phyloP scores from a whole-genome alignment of 164 flowering plant species.

The Chimonanthus praecox region DNA sequence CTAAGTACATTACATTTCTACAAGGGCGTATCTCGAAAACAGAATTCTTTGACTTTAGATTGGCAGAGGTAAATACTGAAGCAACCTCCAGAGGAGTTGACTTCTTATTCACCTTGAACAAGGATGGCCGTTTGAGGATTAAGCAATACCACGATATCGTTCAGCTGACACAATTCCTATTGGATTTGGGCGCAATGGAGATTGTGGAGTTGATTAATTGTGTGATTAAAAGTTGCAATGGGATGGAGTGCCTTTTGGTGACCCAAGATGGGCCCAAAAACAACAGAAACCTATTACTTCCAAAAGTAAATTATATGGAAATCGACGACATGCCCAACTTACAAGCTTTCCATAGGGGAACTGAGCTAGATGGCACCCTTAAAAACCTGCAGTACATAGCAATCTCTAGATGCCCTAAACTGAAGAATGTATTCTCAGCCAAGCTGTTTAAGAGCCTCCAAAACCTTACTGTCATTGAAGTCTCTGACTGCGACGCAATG shows the following conservation, averaged over 20 bases:
- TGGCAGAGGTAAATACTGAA: not conserved
- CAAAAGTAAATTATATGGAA: not conserved
- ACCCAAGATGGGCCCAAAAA: not conserved
- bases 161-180: not conserved
- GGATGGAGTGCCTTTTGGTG: constrained; percentile 1
- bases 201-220: not conserved
- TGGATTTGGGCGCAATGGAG: not conserved
- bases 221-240: not conserved
- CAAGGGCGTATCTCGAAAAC: not conserved
- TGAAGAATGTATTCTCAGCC: constrained; percentile 8
- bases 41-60: not conserved
- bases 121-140: not conserved
- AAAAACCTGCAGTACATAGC: not conserved
- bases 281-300: not conserved
- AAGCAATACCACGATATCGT: not conserved
- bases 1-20: not conserved
- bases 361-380: not conserved
- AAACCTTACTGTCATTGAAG: constrained; percentile 3
- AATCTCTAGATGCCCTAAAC: not conserved
- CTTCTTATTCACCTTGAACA: constrained; percentile 1
- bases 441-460: not conserved
- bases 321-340: not conserved
- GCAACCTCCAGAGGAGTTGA: not conserved
- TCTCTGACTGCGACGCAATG: not conserved
- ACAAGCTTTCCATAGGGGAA: not conserved